Evolutionary conservation across 2,329 filamentous ascomycete species (phyloP).

Genomic region (Fusarium luffae): DNA sequence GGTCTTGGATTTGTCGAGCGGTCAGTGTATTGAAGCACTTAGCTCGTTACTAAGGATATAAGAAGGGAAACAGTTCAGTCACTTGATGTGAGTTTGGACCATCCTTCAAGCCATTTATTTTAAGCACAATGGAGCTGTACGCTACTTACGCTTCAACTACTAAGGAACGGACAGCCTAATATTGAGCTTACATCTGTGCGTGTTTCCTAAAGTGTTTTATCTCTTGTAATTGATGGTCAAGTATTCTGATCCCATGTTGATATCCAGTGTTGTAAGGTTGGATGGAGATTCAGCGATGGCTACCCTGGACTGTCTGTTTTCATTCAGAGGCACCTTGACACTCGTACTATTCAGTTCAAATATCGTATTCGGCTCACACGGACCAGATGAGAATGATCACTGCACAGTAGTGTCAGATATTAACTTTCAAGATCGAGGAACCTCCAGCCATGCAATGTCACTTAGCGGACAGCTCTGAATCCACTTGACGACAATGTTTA

Average conservation of each 20-base stretch:
- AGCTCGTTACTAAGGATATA: no score
- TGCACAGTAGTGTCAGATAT: background rate
- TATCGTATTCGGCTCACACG: background rate
- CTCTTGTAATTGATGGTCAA: background rate
- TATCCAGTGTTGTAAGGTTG: background rate
- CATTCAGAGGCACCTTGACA: background rate
- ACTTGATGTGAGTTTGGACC: background rate
- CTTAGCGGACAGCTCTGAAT: background rate
- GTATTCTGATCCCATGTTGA: background rate
- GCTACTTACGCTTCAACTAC: no score
- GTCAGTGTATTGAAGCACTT: conserved; percentile 13
- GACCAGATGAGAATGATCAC: background rate
- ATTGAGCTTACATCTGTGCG: fast-evolving
- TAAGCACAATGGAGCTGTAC: background rate
- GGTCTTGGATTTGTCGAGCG: conserved; percentile 14
- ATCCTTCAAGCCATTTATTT: background rate
- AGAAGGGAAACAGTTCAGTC: no score
- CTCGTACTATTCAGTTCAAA: background rate
- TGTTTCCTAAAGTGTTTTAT: fast-evolving
- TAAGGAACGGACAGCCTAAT: background rate
- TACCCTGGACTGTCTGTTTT: background rate
- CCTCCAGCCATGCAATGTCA: background rate
- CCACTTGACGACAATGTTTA: background rate
- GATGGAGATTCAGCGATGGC: background rate
- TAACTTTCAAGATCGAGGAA: background rate